phyloP scores from a whole-genome alignment of 768 basidiomycete genomes.

The Podaxis sp. region DNA sequence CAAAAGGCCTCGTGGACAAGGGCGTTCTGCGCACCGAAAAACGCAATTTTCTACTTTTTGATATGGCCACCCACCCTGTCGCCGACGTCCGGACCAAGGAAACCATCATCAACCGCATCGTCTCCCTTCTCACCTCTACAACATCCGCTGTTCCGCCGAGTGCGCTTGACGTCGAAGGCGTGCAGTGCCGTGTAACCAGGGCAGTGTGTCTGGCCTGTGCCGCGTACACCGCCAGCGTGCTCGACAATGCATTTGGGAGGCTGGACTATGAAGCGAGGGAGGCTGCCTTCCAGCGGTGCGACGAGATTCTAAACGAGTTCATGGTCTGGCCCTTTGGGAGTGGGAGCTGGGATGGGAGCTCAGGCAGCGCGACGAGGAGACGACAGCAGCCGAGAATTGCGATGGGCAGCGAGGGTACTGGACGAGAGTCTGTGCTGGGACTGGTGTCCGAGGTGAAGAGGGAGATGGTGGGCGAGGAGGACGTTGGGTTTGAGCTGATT shows the following conservation, averaged over 20 bases:
- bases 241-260: constrained; percentile 91
- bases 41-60: constrained; percentile 97
- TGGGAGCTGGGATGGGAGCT: background rate
- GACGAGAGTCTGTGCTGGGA: constrained; percentile 70
- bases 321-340: constrained; percentile 84
- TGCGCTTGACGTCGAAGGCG: constrained; percentile 76
- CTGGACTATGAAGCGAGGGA: constrained; percentile 93
- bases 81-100: constrained; percentile 92
- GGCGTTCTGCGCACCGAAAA: constrained; percentile 99
- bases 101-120: constrained; percentile 71
- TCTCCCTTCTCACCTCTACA: constrained; percentile 77
- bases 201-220: constrained; percentile 88
- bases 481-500: constrained; percentile 86
- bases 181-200: constrained; percentile 76
- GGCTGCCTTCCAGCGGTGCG: constrained; percentile 88
- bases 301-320: constrained; percentile 93
- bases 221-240: constrained; percentile 91
- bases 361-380: constrained; percentile 13
- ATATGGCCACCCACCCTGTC: constrained; percentile 99
- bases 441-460: constrained; percentile 72
- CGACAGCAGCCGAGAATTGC: constrained; percentile 50
- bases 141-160: constrained; percentile 76
- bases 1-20: constrained; percentile 97
- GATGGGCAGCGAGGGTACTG: constrained; percentile 42
- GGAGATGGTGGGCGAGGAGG: constrained; percentile 70